Conservation (phyloP, 116 monocot species). For the Posidonia oceanica region DNA sequence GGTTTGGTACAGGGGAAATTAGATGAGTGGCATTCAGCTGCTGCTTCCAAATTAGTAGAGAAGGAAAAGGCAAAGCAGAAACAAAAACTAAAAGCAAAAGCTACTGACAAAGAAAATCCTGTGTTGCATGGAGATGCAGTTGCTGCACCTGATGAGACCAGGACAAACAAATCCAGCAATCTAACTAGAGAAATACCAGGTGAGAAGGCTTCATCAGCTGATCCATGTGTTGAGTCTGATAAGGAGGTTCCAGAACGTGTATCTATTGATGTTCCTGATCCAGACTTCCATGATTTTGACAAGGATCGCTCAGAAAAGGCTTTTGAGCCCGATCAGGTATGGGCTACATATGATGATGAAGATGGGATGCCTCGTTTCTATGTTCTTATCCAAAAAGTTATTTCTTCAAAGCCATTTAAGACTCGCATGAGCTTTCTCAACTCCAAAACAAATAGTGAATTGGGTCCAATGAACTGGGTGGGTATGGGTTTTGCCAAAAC, state of each 20-base stretch:
- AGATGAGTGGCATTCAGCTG: conserved; percentile 32
- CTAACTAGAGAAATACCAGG: neutral
- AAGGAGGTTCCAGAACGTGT: conserved; percentile 20
- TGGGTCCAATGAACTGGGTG: conserved; percentile 66
- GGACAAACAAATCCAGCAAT: conserved; percentile 8
- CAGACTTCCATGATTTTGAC: conserved; percentile 94
- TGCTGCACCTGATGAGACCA: conserved; percentile 5
- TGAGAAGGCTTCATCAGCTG: conserved; percentile 11
- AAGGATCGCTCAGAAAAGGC: conserved; percentile 54
- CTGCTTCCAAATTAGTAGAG: conserved; percentile 22
- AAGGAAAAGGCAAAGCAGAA: conserved; percentile 22
- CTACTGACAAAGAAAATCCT: conserved; percentile 8
- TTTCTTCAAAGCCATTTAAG: conserved; percentile 67
- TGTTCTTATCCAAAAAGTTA: conserved; percentile 72
- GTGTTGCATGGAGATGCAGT: conserved; percentile 5
- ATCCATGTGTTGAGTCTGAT: conserved; percentile 12
- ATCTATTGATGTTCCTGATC: conserved; percentile 77
- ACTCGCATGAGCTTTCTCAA: conserved; percentile 58
- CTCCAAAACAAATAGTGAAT: conserved; percentile 60
- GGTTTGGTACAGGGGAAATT: conserved; percentile 33
- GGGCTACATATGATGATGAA: conserved; percentile 95
- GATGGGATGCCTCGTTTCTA: conserved; percentile 98
- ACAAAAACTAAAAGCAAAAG: conserved; percentile 19
- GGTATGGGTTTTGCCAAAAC: conserved; percentile 75
- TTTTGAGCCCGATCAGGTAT: conserved; percentile 71